phyloP scores from a whole-genome alignment of 2,329 filamentous ascomycete species.

The Periconia sp. region DNA sequence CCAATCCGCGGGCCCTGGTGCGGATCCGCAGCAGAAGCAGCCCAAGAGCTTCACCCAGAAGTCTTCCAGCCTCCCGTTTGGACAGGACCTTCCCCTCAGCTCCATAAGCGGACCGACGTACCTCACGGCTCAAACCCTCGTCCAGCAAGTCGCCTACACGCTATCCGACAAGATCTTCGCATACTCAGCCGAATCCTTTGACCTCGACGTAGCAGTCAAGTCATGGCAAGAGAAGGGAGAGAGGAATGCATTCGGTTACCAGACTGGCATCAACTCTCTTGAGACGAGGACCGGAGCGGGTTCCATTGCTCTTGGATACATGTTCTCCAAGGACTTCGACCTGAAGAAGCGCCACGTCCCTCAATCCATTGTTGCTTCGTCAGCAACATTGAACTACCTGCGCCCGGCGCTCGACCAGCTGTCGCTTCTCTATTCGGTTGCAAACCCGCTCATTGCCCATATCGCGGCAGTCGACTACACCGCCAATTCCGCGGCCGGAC shows the following conservation, averaged over 20 bases:
- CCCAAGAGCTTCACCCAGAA: conserved; percentile 48
- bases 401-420: conserved; percentile 89
- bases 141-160: conserved; percentile 94
- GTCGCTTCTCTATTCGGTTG: conserved; percentile 86
- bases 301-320: conserved; percentile 90
- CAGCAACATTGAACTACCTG: conserved; percentile 79
- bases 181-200: conserved; percentile 92
- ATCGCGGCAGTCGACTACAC: conserved; percentile 89
- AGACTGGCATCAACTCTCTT: conserved; percentile 77
- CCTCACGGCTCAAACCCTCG: conserved; percentile 87
- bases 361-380: conserved; percentile 87
- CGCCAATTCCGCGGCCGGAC: conserved; percentile 66
- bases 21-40: conserved; percentile 27
- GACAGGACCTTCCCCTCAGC: conserved; percentile 57
- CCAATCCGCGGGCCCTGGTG: conserved; percentile 44
- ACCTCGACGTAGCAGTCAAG: conserved; percentile 83
- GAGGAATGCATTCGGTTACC: conserved; percentile 81
- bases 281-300: conserved; percentile 91
- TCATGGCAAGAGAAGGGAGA: conserved; percentile 74
- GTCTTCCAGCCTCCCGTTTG: conserved; percentile 60
- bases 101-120: conserved; percentile 87
- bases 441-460: conserved; percentile 91
- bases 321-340: conserved; percentile 97
- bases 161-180: conserved; percentile 97
- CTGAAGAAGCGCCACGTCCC: conserved; percentile 88